A percentile compares a stretch with the other conserved stretches of the same genome.
phyloP scores from a whole-genome alignment of 78 protist genomes.

The Dictyostelium purpureum region DNA sequence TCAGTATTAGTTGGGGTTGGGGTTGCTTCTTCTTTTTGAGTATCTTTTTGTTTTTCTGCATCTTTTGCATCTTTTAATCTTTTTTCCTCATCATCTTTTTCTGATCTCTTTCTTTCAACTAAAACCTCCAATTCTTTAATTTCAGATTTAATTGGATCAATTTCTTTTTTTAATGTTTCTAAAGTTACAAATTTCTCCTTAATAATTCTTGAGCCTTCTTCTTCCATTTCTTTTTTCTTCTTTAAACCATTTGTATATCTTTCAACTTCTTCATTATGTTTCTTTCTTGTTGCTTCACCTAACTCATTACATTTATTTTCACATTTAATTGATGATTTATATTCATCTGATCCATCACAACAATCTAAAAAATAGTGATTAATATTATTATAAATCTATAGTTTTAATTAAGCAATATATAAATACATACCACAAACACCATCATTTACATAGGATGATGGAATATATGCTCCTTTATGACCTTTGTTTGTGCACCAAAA shows the following conservation, averaged over 20 bases:
- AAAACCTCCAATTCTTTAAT: constrained; percentile 45
- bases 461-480: constrained; percentile 15
- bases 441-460: constrained; percentile 84
- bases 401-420: not conserved
- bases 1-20: too few relatives aligned
- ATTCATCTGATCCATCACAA: constrained; percentile 86
- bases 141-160: constrained; percentile 34
- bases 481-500: constrained; percentile 86
- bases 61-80: constrained; percentile 14
- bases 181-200: not conserved
- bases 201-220: constrained; percentile 9
- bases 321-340: constrained; percentile 20
- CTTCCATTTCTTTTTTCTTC: constrained; percentile 44
- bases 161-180: constrained; percentile 24
- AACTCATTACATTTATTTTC: constrained; percentile 40
- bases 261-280: not conserved
- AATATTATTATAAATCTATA: not conserved
- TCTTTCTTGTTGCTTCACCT: constrained; percentile 21
- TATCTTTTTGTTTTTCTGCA: not conserved
- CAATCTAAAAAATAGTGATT: constrained; percentile 50
- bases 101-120: constrained; percentile 9
- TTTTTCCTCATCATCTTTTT: constrained; percentile 14
- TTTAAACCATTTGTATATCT: constrained; percentile 21
- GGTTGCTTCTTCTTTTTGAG: not conserved
- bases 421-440: constrained; percentile 88